Percentiles rank a stretch among this genome's conserved stretches.
phyloP scores from a whole-genome alignment of 75 land plant species.

The Adiantum capillusveneris region DNA sequence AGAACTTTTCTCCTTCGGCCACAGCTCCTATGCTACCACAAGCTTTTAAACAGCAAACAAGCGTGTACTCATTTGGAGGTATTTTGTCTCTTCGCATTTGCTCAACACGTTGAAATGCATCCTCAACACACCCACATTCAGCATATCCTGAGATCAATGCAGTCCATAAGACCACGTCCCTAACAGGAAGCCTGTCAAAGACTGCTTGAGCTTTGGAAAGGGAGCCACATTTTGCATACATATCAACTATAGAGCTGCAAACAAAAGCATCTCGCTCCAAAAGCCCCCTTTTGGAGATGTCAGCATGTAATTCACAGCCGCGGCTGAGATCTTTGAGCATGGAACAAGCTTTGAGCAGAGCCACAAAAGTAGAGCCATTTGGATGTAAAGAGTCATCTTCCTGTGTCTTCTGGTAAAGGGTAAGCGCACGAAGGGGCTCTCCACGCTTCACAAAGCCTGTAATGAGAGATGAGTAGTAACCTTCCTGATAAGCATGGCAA shows the following conservation, averaged over 20 bases:
- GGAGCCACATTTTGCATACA: slow-evolving; percentile 23
- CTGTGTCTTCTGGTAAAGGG: too few relatives aligned
- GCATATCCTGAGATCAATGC: slow-evolving; percentile 36
- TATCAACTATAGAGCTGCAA: slow-evolving; percentile 12
- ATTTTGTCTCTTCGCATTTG: not conserved
- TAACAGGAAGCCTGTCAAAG: slow-evolving; percentile 19
- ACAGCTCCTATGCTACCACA: slow-evolving; percentile 5
- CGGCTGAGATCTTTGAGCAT: not conserved
- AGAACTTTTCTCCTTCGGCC: not conserved
- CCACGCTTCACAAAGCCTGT: too few relatives aligned
- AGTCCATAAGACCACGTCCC: slow-evolving; percentile 42
- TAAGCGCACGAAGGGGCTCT: too few relatives aligned
- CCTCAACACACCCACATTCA: slow-evolving; percentile 14
- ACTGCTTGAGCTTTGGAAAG: slow-evolving; percentile 23
- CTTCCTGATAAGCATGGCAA: too few relatives aligned
- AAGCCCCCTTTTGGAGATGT: not conserved
- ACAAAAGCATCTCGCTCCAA: slow-evolving; percentile 13
- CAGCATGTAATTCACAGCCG: not conserved
- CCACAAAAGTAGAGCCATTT: not conserved
- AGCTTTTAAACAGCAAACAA: slow-evolving; percentile 1
- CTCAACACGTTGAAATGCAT: slow-evolving; percentile 4
- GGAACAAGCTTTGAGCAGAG: not conserved
- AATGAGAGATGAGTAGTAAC: too few relatives aligned
- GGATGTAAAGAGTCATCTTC: too few relatives aligned
- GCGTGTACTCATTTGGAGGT: not conserved